Base-by-base conservation (phyloP, 331 rosid species). In the Quercus tomentella region DNA sequence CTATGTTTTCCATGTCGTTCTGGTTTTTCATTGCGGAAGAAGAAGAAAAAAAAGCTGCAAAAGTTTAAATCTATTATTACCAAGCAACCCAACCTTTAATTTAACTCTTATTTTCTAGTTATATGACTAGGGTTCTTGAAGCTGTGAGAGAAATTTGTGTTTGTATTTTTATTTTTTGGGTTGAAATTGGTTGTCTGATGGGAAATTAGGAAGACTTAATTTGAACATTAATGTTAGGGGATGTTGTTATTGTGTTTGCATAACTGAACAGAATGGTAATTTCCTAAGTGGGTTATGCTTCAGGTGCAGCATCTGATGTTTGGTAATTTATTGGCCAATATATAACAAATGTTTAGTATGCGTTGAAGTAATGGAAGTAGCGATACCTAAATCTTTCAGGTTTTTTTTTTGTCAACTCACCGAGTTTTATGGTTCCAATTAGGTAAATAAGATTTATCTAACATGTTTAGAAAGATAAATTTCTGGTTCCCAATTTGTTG, bases 1-100 rank as follows among this genome's bases (percentile, higher is more conserved):
- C 25, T 45, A 17, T 43, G 35, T 21, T 60, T 18, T 26, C 0
- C 62, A 7, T 69, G 60, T 30, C 21, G 23, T 68, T 78, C 68
- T 78, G 17, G 60, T 37, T 84, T 65, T n/a, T 31, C 22, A 20
- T 61, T 9, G 66, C 10, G 41, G 77, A 69, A 71, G 78, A n/a
- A 23, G 12, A 67, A 33, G 41, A 9, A 11, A 16, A 58, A 67
- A 67, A 67, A 49, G 54, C 55, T 49, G 25, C 51, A 2, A 22
- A 37, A 31, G 72, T 12, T 67, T 35, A 35, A 33, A 67, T 67
- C 72, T 35, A 28, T 63, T 35, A 28, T 63, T 15, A 12, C 10
- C 30, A 23, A 23, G 70, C 17, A 15, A 26, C 30, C 2, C 3
- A 22, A 58, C 6, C 16, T 22, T 33, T 33, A 20, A 23, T 7